A percentile compares a stretch with the other conserved stretches of the same genome.
Conservation (phyloP, 371 early-diverging fungal genomes). For the Fennellomyces sp. region DNA sequence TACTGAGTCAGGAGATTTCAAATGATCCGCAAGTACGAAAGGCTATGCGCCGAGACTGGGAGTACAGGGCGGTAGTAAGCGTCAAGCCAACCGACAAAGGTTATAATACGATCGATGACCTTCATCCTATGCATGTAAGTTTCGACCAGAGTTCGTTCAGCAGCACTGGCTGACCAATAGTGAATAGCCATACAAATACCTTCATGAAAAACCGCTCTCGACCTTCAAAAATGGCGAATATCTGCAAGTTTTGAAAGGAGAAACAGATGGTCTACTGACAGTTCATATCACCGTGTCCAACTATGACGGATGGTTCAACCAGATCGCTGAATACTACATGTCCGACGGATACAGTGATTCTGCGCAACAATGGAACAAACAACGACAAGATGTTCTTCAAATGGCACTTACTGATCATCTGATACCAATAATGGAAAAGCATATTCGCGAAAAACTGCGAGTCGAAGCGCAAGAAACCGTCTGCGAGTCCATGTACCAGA, state of each 20-base stretch:
- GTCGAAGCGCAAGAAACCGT: conserved; percentile 75
- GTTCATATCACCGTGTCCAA: conserved; percentile 67
- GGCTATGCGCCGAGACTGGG: conserved; percentile 79
- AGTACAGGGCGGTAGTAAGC: conserved; percentile 66
- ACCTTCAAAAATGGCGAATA: conserved; percentile 78
- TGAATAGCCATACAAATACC: conserved; percentile 79
- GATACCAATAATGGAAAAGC: conserved; percentile 75
- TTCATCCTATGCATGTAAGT: conserved; percentile 72
- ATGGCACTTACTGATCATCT: conserved; percentile 67
- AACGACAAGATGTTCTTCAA: conserved; percentile 71
- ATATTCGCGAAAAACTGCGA: conserved; percentile 75
- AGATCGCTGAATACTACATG: conserved; percentile 63
- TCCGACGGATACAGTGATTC: conserved; percentile 64
- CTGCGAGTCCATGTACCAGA: conserved; percentile 63
- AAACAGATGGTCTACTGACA: conserved; percentile 73
- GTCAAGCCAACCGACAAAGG: conserved; percentile 89
- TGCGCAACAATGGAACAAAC: conserved; percentile 80
- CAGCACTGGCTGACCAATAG: neutral
- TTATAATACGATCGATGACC: conserved; percentile 69
- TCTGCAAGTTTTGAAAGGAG: conserved; percentile 78
- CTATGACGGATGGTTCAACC: conserved; percentile 59
- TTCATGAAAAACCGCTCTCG: conserved; percentile 75
- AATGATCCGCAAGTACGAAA: conserved; percentile 84
- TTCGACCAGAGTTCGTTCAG: neutral
- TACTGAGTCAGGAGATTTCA: conserved; percentile 79